Conservation (phyloP, 805 yeast species). For the Debaryomyces maramus region DNA sequence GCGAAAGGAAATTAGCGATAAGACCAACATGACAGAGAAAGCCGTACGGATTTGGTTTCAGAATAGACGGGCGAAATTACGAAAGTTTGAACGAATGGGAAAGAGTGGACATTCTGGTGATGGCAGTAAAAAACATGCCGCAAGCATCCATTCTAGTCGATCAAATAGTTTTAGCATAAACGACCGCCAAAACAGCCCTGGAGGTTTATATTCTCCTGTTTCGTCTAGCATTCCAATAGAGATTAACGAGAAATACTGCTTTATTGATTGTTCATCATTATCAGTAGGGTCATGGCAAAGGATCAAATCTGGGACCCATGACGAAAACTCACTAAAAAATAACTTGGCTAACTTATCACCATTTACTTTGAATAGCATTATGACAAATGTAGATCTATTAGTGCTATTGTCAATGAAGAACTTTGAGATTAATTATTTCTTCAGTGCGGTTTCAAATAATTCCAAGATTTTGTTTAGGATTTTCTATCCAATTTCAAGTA, state of each 20-base stretch:
- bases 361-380: conserved; percentile 56
- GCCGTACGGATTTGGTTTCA: conserved; percentile 94
- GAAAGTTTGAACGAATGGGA: conserved; percentile 60
- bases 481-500: conserved; percentile 65
- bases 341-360: conserved; percentile 67
- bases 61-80: conserved; percentile 75
- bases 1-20: conserved; percentile 65
- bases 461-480: conserved; percentile 70
- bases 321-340: conserved; percentile 40
- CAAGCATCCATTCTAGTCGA: conserved; percentile 22
- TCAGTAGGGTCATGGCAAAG: conserved; percentile 84
- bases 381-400: conserved; percentile 69
- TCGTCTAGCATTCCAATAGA: conserved; percentile 43
- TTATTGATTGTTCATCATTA: conserved; percentile 65
- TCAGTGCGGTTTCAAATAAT: conserved; percentile 67
- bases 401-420: conserved; percentile 71
- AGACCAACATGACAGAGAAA: conserved; percentile 81
- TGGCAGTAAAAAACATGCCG: conserved; percentile 16
- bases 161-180: conserved; percentile 20
- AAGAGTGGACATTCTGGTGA: conserved; percentile 6
- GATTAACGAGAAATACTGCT: conserved; percentile 62
- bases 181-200: conserved; percentile 8
- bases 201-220: conserved; percentile 1
- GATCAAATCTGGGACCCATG: conserved; percentile 60
- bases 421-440: conserved; percentile 73